Conservation (phyloP, 2,329 filamentous ascomycete species). For the Claviceps sp. region DNA sequence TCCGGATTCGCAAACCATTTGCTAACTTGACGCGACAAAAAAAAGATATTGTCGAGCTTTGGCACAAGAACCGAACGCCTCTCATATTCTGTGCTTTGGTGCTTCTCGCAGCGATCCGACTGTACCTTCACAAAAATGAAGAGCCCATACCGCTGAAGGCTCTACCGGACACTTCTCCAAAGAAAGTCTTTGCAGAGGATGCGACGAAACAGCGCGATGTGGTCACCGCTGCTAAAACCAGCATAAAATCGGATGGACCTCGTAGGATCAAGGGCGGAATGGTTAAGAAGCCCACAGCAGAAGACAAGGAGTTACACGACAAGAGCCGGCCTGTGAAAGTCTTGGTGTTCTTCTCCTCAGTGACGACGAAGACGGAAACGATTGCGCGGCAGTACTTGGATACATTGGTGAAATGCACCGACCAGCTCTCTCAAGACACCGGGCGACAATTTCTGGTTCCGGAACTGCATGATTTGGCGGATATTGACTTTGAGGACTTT, state of each 20-base stretch:
- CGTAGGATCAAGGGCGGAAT: conserved; percentile 34
- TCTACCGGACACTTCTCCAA: conserved; percentile 23
- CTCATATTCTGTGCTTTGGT: conserved; percentile 27
- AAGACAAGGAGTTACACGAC: conserved; percentile 15
- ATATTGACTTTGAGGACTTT: conserved; percentile 86
- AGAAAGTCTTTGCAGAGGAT: conserved; percentile 6
- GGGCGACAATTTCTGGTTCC: conserved; percentile 37
- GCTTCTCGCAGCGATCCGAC: conserved; percentile 24
- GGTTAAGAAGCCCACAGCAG: conserved; percentile 17
- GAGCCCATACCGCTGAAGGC: conserved; percentile 21
- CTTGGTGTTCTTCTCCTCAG: conserved; percentile 77
- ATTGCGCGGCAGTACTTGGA: conserved; percentile 52
- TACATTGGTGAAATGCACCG: conserved; percentile 37
- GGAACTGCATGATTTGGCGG: conserved; percentile 62
- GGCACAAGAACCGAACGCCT: conserved; percentile 33
- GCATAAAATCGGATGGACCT: conserved; percentile 27
- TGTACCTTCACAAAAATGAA: conserved; percentile 28
- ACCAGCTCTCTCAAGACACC: conserved; percentile 28
- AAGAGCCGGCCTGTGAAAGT: conserved; percentile 46
- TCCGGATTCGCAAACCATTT: not conserved
- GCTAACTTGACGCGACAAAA: conserved; percentile 8
- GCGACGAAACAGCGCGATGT: not conserved
- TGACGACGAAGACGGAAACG: conserved; percentile 72
- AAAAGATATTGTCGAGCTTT: conserved; percentile 26
- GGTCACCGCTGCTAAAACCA: conserved; percentile 12